Conservation (phyloP, 164 flowering plant genomes). For the Annona cherimola region DNA sequence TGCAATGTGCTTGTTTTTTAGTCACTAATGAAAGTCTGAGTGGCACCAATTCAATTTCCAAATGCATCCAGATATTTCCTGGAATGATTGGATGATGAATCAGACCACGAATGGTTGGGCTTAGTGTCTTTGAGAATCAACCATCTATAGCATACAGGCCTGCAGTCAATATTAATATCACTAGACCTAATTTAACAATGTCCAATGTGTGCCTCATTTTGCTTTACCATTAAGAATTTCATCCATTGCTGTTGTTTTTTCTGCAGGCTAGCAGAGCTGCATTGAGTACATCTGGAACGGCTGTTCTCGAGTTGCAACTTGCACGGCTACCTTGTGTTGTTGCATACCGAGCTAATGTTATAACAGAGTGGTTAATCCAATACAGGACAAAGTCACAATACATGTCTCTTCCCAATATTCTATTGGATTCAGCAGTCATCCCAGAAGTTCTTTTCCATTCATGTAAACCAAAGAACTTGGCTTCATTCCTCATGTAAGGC, state of each 20-base stretch:
- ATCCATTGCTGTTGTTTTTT: neutral
- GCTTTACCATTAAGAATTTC: neutral
- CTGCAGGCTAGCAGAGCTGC: conserved; percentile 88
- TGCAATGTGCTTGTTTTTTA: neutral
- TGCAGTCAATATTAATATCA: too few species aligned
- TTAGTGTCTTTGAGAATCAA: neutral
- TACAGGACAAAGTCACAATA: conserved; percentile 64
- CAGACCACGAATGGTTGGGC: neutral
- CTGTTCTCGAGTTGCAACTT: conserved; percentile 84
- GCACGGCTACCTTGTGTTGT: conserved; percentile 83
- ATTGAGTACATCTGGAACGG: conserved; percentile 88
- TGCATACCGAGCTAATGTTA: conserved; percentile 79
- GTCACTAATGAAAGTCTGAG: neutral
- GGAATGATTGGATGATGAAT: too few species aligned
- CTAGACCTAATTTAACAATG: too few species aligned
- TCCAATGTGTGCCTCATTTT: neutral
- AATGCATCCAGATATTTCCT: neutral
- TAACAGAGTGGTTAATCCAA: conserved; percentile 77
- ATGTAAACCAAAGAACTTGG: conserved; percentile 60
- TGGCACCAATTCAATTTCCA: neutral
- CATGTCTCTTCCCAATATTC: conserved; percentile 90
- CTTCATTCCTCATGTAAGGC: conserved; percentile 50
- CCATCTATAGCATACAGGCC: too few species aligned
- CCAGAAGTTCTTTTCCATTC: conserved; percentile 81
- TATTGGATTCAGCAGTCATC: conserved; percentile 62